These are phyloP conservation scores for Tricholoma matsutake DNA, from an alignment of 768 basidiomycete genomes.

Conservation along the genomic window DNA sequence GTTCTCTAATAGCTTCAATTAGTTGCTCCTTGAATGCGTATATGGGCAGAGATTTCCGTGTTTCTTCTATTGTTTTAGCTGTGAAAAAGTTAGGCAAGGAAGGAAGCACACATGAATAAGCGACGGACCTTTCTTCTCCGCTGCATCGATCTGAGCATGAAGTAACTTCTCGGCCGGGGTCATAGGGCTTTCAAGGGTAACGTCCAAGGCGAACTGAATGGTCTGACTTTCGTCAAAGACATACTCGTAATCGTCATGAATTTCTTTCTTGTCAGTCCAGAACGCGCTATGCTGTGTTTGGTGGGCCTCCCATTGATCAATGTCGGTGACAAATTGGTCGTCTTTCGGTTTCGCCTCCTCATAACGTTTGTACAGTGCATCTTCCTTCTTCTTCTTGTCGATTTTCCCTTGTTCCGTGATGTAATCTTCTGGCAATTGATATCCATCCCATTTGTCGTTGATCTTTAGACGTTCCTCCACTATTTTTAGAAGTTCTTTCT, in stretches of 20 bases:
- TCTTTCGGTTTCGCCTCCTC: conserved; percentile 91
- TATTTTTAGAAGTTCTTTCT: conserved; percentile 87
- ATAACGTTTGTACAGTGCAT: conserved; percentile 90
- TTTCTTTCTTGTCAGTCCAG: conserved; percentile 78
- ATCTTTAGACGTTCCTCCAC: conserved; percentile 95
- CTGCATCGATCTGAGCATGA: conserved; percentile 86
- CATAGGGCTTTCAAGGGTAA: conserved; percentile 54
- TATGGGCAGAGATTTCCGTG: conserved; percentile 90
- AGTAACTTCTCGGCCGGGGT: conserved; percentile 83
- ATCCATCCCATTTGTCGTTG: conserved; percentile 94
- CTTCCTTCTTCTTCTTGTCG: conserved; percentile 93
- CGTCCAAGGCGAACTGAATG: conserved; percentile 91
- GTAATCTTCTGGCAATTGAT: conserved; percentile 96
- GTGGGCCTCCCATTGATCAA: conserved; percentile 95
- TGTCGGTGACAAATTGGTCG: conserved; percentile 93
- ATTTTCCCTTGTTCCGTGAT: conserved; percentile 98
- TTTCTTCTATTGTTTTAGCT: conserved; percentile 91
- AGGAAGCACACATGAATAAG: not conserved
- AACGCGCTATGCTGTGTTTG: conserved; percentile 90
- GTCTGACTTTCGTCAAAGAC: conserved; percentile 98
- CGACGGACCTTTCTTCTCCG: conserved; percentile 78
- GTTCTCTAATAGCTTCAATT: conserved; percentile 82
- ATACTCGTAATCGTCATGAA: conserved; percentile 90
- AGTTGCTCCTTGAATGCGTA: conserved; percentile 86
- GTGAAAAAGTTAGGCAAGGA: not conserved